These are phyloP conservation scores for Dalbergia cochinchinensis DNA, from an alignment of 306 rosid genomes.

Conservation along the genomic window DNA sequence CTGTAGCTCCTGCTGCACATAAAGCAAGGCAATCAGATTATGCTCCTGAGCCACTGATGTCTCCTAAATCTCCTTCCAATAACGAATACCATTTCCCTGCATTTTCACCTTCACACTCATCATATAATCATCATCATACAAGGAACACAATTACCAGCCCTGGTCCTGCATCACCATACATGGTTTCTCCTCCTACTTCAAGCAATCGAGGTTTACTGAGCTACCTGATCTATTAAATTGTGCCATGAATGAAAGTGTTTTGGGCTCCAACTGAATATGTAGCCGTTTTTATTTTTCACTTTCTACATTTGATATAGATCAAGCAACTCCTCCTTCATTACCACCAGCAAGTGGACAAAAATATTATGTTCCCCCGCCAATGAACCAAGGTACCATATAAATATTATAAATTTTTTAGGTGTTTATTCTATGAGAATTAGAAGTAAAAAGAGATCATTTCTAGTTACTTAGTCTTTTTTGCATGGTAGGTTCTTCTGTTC, in stretches of 20 bases:
- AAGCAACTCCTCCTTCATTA: slow-evolving; percentile 57
- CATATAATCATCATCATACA: slow-evolving; percentile 49
- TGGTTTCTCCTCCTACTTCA: slow-evolving; percentile 55
- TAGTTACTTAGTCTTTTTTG: slow-evolving; percentile 1
- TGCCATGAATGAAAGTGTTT: slow-evolving; percentile 23
- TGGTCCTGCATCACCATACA: slow-evolving; percentile 57
- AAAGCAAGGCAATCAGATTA: slow-evolving; percentile 40
- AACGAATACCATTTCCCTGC: slow-evolving; percentile 56
- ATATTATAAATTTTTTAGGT: not conserved
- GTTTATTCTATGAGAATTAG: slow-evolving; percentile 21
- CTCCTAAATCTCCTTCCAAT: slow-evolving; percentile 53
- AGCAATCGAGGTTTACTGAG: slow-evolving; percentile 55
- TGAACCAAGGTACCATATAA: slow-evolving; percentile 52
- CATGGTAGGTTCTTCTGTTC: slow-evolving; percentile 46
- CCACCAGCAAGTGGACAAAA: slow-evolving; percentile 40
- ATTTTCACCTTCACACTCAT: slow-evolving; percentile 58
- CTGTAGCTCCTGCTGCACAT: slow-evolving; percentile 65
- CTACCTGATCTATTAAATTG: slow-evolving; percentile 20
- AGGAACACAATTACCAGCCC: slow-evolving; percentile 53
- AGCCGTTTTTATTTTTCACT: slow-evolving; percentile 9
- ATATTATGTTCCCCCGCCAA: slow-evolving; percentile 59
- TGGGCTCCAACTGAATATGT: slow-evolving; percentile 11
- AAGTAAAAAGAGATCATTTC: slow-evolving; percentile 20
- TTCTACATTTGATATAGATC: slow-evolving; percentile 51
- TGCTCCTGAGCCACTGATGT: slow-evolving; percentile 54